Conservation (phyloP, 148 eudicot genomes). For the Drosera capensis region DNA sequence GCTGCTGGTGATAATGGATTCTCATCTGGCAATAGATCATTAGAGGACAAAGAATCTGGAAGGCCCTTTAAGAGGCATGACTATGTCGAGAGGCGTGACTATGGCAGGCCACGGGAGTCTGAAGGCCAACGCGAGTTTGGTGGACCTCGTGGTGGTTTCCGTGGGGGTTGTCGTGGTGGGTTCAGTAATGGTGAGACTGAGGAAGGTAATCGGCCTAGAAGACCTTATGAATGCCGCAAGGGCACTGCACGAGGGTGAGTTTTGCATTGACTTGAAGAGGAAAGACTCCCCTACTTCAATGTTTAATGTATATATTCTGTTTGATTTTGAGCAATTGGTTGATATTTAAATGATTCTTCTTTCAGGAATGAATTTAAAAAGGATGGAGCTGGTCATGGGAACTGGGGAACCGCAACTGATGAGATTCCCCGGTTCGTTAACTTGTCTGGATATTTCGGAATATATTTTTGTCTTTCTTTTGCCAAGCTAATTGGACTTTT, state of each 20-base stretch:
- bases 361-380: not conserved
- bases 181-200: conserved; percentile 44
- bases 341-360: not conserved
- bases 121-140: conserved; percentile 18
- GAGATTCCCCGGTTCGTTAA: not conserved
- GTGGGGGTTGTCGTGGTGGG: conserved; percentile 64
- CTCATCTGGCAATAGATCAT: not conserved
- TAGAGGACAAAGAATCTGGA: conserved; percentile 31
- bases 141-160: conserved; percentile 51
- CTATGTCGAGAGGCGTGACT: too few species aligned
- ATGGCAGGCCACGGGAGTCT: too few species aligned
- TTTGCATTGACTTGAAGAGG: not conserved
- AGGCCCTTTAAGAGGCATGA: conserved; percentile 39
- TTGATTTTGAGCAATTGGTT: too few species aligned
- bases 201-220: conserved; percentile 52
- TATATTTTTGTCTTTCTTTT: not conserved
- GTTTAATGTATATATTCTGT: too few species aligned
- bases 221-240: conserved; percentile 56
- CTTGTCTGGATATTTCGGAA: not conserved
- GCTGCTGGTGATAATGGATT: conserved; percentile 24
- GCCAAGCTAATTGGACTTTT: too few species aligned
- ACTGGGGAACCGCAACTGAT: not conserved
- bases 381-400: not conserved
- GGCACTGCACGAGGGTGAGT: conserved; percentile 70
- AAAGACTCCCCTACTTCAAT: not conserved